phyloP scores from a whole-genome alignment of 768 basidiomycete species.

The Dentipellis sp. region DNA sequence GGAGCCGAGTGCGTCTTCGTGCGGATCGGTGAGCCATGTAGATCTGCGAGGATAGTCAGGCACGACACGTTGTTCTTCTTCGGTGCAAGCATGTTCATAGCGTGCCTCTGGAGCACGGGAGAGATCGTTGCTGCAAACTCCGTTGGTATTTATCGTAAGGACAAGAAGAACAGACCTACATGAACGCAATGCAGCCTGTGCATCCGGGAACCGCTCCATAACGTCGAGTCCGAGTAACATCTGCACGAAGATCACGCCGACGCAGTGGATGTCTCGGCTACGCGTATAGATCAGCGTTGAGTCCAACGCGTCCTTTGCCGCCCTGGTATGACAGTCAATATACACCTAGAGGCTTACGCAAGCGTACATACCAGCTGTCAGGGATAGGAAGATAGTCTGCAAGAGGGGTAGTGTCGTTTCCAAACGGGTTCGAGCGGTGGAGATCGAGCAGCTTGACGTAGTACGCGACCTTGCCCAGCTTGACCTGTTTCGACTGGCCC shows the following conservation, averaged over 20 bases:
- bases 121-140: slow-evolving; percentile 40
- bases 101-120: slow-evolving; percentile 38
- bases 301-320: slow-evolving; percentile 70
- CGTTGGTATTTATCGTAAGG: not conserved
- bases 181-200: slow-evolving; percentile 46
- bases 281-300: slow-evolving; percentile 73
- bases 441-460: slow-evolving; percentile 68
- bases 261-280: slow-evolving; percentile 73
- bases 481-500: slow-evolving; percentile 51
- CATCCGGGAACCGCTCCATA: slow-evolving; percentile 38
- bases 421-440: slow-evolving; percentile 79
- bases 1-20: slow-evolving; percentile 7
- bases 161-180: slow-evolving; percentile 29
- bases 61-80: slow-evolving; percentile 51
- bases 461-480: slow-evolving; percentile 66
- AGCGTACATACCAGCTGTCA: slow-evolving; percentile 36
- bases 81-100: slow-evolving; percentile 48
- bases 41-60: slow-evolving; percentile 45
- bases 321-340: slow-evolving; percentile 32
- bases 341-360: slow-evolving; percentile 5
- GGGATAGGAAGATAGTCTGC: slow-evolving; percentile 24
- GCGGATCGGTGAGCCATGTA: slow-evolving; percentile 17
- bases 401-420: slow-evolving; percentile 15
- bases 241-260: slow-evolving; percentile 72
- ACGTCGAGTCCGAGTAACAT: slow-evolving; percentile 80